phyloP scores from a whole-genome alignment of 1,284 basidiomycete species.

The Ganoderma multipileum region DNA sequence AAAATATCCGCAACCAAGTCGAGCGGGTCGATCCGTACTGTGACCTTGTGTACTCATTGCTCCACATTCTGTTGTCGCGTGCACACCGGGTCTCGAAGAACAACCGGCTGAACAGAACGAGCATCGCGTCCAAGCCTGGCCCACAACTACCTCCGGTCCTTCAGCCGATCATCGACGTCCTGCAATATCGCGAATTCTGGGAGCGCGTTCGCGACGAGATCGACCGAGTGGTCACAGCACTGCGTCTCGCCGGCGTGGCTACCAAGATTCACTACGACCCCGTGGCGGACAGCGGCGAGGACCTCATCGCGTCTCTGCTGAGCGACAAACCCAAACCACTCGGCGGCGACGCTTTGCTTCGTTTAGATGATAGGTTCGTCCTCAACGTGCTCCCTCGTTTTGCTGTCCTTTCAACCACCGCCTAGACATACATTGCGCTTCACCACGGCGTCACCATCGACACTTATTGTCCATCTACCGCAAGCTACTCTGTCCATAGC shows the following conservation, averaged over 20 bases:
- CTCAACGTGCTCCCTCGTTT: slow-evolving; percentile 31
- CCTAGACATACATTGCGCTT: slow-evolving; percentile 75
- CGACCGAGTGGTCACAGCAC: slow-evolving; percentile 51
- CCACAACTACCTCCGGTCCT: slow-evolving; percentile 48
- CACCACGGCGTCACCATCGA: slow-evolving; percentile 75
- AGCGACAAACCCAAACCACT: slow-evolving; percentile 44
- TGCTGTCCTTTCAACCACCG: not conserved
- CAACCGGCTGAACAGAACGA: slow-evolving; percentile 52
- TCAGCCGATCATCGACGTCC: slow-evolving; percentile 74
- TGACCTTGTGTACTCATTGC: slow-evolving; percentile 70
- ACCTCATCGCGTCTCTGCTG: slow-evolving; percentile 55
- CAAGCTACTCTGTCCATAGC: slow-evolving; percentile 76
- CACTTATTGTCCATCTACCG: slow-evolving; percentile 72
- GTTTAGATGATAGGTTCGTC: slow-evolving; percentile 64
- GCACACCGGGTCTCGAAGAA: slow-evolving; percentile 60
- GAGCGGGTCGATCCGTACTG: slow-evolving; percentile 50
- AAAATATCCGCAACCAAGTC: slow-evolving; percentile 18
- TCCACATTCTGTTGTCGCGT: slow-evolving; percentile 71
- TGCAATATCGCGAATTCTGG: slow-evolving; percentile 81
- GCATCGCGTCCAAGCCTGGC: slow-evolving; percentile 36
- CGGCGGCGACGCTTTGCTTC: slow-evolving; percentile 72
- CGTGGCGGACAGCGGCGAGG: slow-evolving; percentile 70
- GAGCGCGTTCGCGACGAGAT: slow-evolving; percentile 65
- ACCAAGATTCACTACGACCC: slow-evolving; percentile 64
- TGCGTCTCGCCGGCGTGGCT: slow-evolving; percentile 62